Evolutionary conservation across 108 stramenopile genomes (phyloP), one percentile per base, ranked within the genome.

Genomic region (Cyclotella atomus): DNA sequence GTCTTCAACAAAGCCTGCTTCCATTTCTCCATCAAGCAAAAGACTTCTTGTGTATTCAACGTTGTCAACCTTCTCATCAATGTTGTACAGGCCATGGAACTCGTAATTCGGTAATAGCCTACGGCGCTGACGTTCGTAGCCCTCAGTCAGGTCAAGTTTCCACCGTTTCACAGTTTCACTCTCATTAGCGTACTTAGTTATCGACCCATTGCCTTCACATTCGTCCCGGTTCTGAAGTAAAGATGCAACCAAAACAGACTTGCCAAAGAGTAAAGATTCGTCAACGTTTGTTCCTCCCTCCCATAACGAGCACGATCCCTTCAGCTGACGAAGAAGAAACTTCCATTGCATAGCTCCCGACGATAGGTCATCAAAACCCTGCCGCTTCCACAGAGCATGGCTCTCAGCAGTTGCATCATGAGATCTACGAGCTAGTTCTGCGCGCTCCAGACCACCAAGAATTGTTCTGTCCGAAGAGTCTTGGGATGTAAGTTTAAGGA

Each of bases 341-440:
- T 94, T 96, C 92, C 92, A 94, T 68, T 83, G 81, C 84, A 89
- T 91, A 20, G 92, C 91, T n/a, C 95, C 95, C 19, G 88, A 89
- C 32, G 95, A 91, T 27, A 96, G 75, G 59, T 96, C 95, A 68
- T 93, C 95, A 65, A 94, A 91, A 10, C 95, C 95, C 70, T 92
- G 92, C 19, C 91, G 72, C 66, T 94, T 96, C 95, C 95, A 96
- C 30, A 89, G 80, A 50, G 82, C 72, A 52, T 96, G 95, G 65
- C 82, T 85, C 52, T 93, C 92, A 38, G 79, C 75, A 32, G 91
- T 94, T 65, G 85, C 83, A 36, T 92, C 89, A 62, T 87, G 82
- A 32, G 83, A 89, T 27, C 79, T 73, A 33, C 88, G 87, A 21
- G 84, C 84, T 65, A 92, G 83, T 44, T 89, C 90, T 0, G 91